These are phyloP conservation scores for Aureobasidium subglaciale DNA, from an alignment of 2,329 filamentous ascomycete genomes.

Conservation along the genomic window DNA sequence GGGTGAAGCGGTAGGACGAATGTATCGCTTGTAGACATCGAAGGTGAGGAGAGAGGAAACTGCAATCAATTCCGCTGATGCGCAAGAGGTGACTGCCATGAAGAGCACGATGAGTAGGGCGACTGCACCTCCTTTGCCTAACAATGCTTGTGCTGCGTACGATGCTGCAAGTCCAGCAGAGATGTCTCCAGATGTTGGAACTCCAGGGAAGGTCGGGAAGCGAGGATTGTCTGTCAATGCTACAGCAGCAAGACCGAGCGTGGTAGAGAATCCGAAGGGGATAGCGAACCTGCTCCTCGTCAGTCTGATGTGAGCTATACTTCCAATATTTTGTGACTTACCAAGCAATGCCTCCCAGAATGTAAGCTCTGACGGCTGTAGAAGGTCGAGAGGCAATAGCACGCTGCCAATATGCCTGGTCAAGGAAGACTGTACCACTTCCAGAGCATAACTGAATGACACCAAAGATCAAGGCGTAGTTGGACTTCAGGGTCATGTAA, in stretches of 20 bases:
- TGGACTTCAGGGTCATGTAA: constrained; percentile 35
- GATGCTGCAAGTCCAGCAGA: constrained; percentile 23
- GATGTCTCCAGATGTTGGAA: constrained; percentile 18
- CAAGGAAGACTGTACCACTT: constrained; percentile 24
- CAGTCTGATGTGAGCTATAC: too few relatives aligned
- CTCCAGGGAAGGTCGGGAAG: constrained; percentile 36
- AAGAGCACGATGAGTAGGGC: constrained; percentile 22
- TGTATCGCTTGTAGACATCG: constrained; percentile 36
- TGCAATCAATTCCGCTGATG: constrained; percentile 34
- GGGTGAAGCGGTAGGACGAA: constrained; percentile 31
- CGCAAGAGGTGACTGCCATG: constrained; percentile 26
- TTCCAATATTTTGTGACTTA: too few relatives aligned
- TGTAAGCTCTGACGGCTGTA: constrained; percentile 32
- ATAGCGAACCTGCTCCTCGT: too few relatives aligned
- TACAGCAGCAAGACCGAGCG: constrained; percentile 39
- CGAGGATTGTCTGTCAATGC: constrained; percentile 38
- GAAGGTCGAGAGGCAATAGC: constrained; percentile 35
- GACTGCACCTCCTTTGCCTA: constrained; percentile 22
- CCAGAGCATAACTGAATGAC: constrained; percentile 36
- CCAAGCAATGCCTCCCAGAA: constrained; percentile 41
- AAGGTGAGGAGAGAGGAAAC: constrained; percentile 34
- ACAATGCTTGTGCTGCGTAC: constrained; percentile 20
- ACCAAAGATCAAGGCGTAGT: constrained; percentile 36
- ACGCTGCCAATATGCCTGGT: constrained; percentile 42
- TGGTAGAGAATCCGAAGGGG: constrained; percentile 41